Evolutionary conservation across 768 basidiomycete genomes (phyloP).

Genomic region (Suillus alpinus): DNA sequence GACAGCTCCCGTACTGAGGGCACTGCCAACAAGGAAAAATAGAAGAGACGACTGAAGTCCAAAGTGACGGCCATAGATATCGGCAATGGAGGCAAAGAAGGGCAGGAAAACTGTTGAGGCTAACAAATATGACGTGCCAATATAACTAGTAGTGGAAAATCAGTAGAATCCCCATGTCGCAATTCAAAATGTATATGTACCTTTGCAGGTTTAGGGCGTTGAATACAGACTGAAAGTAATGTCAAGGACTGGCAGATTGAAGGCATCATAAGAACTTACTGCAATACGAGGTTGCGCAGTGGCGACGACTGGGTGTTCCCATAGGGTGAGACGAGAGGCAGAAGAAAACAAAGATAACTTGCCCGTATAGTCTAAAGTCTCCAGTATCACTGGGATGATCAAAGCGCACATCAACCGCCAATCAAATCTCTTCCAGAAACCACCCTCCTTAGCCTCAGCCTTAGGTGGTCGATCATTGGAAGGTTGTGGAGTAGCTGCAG

Average conservation of each 20-base stretch:
- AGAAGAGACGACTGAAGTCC: constrained; percentile 43
- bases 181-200: constrained; percentile 8
- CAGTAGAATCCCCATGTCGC: background rate
- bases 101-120: constrained; percentile 54
- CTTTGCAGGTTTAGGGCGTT: constrained; percentile 26
- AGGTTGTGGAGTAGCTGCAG: background rate
- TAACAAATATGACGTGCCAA: constrained; percentile 50
- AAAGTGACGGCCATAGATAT: constrained; percentile 48
- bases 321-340: background rate
- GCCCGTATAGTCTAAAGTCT: constrained; percentile 33
- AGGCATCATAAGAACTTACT: constrained; percentile 23
- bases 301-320: constrained; percentile 39
- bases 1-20: constrained; percentile 43
- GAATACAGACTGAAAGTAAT: constrained; percentile 23
- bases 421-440: constrained; percentile 27
- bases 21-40: constrained; percentile 45
- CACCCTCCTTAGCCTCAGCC: background rate
- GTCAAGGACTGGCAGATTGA: background rate
- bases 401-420: constrained; percentile 34
- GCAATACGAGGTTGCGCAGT: constrained; percentile 52
- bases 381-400: constrained; percentile 41
- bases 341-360: background rate
- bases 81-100: constrained; percentile 47
- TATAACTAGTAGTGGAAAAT: constrained; percentile 30
- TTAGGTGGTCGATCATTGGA: background rate